Base-by-base conservation (phyloP, 495 filamentous ascomycete species). In the Penicillium tannophilum region DNA sequence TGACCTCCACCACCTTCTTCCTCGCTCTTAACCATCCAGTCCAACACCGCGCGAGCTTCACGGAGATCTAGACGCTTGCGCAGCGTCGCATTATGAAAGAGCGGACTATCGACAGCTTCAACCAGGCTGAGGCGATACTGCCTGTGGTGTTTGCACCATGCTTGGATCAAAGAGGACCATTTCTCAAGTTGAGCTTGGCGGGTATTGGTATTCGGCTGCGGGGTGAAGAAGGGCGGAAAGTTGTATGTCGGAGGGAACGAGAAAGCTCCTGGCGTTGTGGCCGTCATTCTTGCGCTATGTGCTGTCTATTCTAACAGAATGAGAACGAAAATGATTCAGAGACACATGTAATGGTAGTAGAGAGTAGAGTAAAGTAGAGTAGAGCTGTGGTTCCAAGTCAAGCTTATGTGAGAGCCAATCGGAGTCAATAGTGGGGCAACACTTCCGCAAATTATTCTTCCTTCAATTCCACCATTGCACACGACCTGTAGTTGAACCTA, bases 91-190 rank as follows among this genome's bases (percentile, higher is more conserved):
- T 88, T 86, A 55, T 77, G 75, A 61, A 86, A 88, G 1, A 91
- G 73, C 0, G 85, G 84, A 0, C 74, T 75, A 26, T 83, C 80
- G 10, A 88, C 67, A 3, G 84, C 81, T 19, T 89, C 78, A 41
- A 83, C 73, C 12, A 94, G 76, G 3, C 86, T 77, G 30, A 97
- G 81, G 31, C 84, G 82, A 79, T 84, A 95, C 64, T 90, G 68
- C 42, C 81, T 85, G 74, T 93, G 84, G 70, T 88, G 80, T 0
- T 85, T 84, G 72, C 90, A 92, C 87, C 94, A 98, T 64, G 86
- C 64, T 56, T 89, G 90, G 65, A 98, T 86, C 17, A 96, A 84
- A n/a, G 83, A 68, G 42, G 88, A 86, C 94, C 94, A 98, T 76
- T 89, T 90, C 35, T 80, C 73, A 52, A 92, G 85, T 70, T 98